A percentile compares a stretch with the other conserved stretches of the same genome.
phyloP scores from a whole-genome alignment of 352 stramenopile species.

The Globisporangium nagaii region DNA sequence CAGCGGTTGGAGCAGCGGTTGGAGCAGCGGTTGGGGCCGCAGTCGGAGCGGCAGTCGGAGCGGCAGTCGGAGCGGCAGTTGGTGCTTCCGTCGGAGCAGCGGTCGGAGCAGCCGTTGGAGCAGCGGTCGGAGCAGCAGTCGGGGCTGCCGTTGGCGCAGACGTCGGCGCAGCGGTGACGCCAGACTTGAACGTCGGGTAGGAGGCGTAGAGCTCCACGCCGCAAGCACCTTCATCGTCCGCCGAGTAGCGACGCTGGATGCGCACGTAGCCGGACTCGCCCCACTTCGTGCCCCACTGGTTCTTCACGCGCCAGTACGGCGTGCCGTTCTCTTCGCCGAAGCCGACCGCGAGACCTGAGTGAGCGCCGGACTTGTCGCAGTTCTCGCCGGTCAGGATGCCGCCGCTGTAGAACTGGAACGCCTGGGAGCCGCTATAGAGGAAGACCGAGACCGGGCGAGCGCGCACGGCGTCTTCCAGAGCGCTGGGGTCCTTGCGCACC shows the following conservation, averaged over 20 bases:
- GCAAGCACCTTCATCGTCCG: conserved; percentile 43
- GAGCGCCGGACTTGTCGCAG: conserved; percentile 48
- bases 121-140: conserved; percentile 2
- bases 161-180: conserved; percentile 10
- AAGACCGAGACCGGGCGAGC: conserved; percentile 49
- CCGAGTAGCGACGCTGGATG: conserved; percentile 45
- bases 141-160: conserved; percentile 3
- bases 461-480: conserved; percentile 40
- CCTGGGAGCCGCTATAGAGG: conserved; percentile 50
- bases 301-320: conserved; percentile 65
- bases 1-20: background rate
- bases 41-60: conserved; percentile 1
- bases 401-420: conserved; percentile 60
- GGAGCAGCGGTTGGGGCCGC: conserved; percentile 1
- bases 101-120: background rate
- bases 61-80: background rate
- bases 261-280: conserved; percentile 65
- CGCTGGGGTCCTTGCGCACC: conserved; percentile 28
- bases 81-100: background rate
- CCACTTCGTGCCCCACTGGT: conserved; percentile 67
- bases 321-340: conserved; percentile 43
- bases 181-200: conserved; percentile 42
- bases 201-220: conserved; percentile 50
- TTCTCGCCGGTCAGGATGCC: conserved; percentile 53
- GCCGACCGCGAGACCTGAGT: conserved; percentile 57